A percentile compares a stretch with the other conserved stretches of the same genome.
Conservation (phyloP, 164 flowering plant genomes). For the Chloranthus sessilifolius region DNA sequence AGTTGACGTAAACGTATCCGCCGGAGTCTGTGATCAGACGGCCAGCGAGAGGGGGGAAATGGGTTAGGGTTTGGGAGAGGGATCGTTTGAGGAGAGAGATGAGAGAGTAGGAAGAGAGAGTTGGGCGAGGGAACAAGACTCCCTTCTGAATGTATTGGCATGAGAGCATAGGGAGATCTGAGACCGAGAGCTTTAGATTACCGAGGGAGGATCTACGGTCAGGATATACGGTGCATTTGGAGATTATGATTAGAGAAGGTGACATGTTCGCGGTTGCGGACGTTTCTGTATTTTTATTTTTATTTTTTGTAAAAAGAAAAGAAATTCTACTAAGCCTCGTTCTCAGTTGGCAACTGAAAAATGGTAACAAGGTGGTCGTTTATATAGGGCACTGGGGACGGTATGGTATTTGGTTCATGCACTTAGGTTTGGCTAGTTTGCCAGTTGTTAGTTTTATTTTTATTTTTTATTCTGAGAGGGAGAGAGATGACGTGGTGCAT, state of each 20-base stretch:
- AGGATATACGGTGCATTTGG: conserved; percentile 49
- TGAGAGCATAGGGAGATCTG: conserved; percentile 93
- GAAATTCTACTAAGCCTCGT: too few relatives aligned
- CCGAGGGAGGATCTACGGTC: conserved; percentile 21
- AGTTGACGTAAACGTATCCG: conserved; percentile 51
- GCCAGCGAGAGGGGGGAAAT: conserved; percentile 83
- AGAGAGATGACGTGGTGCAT: too few relatives aligned
- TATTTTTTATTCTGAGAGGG: too few relatives aligned
- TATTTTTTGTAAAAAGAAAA: too few relatives aligned
- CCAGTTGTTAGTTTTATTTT: conserved; percentile 5
- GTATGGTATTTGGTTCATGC: conserved; percentile 3
- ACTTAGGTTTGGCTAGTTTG: background rate
- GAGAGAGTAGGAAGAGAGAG: conserved; percentile 27
- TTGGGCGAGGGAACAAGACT: conserved; percentile 42
- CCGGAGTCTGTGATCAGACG: conserved; percentile 45
- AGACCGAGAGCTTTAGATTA: conserved; percentile 57
- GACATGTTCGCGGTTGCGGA: conserved; percentile 5
- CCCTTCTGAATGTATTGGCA: conserved; percentile 94
- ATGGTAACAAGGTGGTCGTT: too few relatives aligned
- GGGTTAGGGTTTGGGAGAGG: conserved; percentile 54
- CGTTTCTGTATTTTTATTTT: too few relatives aligned
- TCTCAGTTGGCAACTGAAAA: too few relatives aligned
- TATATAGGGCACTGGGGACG: background rate
- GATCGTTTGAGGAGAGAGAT: conserved; percentile 36
- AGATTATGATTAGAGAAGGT: conserved; percentile 29